phyloP scores from a whole-genome alignment of 345 rosid genomes.

The Moricandia moricandioides region DNA sequence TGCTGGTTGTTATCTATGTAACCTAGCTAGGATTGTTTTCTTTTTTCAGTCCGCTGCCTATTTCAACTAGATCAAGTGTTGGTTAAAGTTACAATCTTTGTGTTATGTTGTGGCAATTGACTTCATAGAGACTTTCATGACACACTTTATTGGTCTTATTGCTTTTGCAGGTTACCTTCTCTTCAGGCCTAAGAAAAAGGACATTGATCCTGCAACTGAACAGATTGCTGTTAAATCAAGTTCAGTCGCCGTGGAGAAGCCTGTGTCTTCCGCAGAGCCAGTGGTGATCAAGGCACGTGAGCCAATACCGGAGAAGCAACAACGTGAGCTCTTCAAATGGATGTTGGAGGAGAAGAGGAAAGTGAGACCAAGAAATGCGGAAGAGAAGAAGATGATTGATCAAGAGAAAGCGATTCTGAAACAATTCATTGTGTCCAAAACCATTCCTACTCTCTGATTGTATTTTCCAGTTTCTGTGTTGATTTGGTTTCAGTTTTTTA shows the following conservation, averaged over 20 bases:
- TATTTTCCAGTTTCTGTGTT: background rate
- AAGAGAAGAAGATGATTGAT: constrained; percentile 72
- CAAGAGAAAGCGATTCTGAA: constrained; percentile 84
- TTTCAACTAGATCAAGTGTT: too few relatives aligned
- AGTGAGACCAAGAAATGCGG: constrained; percentile 60
- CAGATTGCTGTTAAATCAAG: constrained; percentile 38
- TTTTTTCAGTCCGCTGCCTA: too few relatives aligned
- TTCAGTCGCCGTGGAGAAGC: constrained; percentile 34
- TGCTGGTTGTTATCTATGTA: too few relatives aligned
- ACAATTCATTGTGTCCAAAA: constrained; percentile 65
- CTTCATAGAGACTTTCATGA: background rate
- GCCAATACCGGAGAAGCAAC: constrained; percentile 62
- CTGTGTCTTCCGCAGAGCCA: constrained; percentile 37
- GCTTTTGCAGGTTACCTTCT: constrained; percentile 46
- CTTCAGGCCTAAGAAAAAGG: constrained; percentile 55
- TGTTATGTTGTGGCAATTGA: background rate
- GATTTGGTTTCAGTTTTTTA: constrained; percentile 13
- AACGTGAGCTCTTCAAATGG: constrained; percentile 85
- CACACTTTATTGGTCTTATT: constrained; percentile 4
- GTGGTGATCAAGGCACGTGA: constrained; percentile 47
- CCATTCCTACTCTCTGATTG: constrained; percentile 56
- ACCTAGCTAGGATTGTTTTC: too few relatives aligned
- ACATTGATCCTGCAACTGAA: constrained; percentile 38
- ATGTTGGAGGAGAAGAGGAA: constrained; percentile 91
- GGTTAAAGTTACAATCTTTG: background rate